Conservation (phyloP, 768 basidiomycete species). For the Boletus insuetus region DNA sequence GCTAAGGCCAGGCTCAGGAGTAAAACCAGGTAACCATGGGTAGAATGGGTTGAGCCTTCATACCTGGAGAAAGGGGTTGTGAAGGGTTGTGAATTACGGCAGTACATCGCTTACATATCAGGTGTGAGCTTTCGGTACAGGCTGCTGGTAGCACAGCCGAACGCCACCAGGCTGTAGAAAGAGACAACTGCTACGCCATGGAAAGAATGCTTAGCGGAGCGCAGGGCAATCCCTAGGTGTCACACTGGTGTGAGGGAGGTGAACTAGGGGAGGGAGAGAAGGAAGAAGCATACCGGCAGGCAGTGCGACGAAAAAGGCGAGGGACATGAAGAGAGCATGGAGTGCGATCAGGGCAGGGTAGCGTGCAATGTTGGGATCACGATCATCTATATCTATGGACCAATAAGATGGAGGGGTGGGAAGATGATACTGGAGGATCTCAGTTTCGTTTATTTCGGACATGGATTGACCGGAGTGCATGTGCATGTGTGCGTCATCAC, state of each 20-base stretch:
- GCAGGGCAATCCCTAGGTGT: conserved; percentile 68
- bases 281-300: conserved; percentile 61
- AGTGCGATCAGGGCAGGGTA: conserved; percentile 70
- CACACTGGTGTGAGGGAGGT: neutral
- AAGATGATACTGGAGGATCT: conserved; percentile 58
- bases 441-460: conserved; percentile 73
- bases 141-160: conserved; percentile 67
- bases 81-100: conserved; percentile 8
- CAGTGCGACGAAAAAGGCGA: conserved; percentile 81
- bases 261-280: neutral
- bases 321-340: conserved; percentile 70
- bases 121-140: conserved; percentile 80
- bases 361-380: conserved; percentile 40
- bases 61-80: conserved; percentile 48
- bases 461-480: conserved; percentile 49
- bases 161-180: conserved; percentile 58
- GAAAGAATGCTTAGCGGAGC: conserved; percentile 69
- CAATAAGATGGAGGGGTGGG: conserved; percentile 82
- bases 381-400: conserved; percentile 69
- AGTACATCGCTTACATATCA: conserved; percentile 58
- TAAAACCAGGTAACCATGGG: conserved; percentile 59
- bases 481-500: conserved; percentile 41
- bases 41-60: conserved; percentile 58
- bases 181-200: conserved; percentile 54
- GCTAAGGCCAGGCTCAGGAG: conserved; percentile 45